Evolutionary conservation across 306 rosid species (phyloP).

Genomic region (Medicago arabica): DNA sequence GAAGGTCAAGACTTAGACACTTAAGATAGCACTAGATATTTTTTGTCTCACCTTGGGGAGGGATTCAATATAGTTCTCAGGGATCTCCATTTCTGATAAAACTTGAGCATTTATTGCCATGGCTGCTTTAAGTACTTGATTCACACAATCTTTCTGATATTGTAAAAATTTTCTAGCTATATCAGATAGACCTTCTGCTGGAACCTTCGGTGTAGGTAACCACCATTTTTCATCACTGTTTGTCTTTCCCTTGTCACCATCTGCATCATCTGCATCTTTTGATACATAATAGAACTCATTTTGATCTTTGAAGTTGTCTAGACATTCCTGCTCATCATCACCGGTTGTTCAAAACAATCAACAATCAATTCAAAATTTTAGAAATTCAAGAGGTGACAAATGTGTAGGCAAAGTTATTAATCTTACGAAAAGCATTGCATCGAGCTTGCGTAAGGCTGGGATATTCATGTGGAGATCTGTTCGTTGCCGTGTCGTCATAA

Average conservation of each 20-base stretch:
- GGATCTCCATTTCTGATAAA: conserved; percentile 91
- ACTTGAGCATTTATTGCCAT: conserved; percentile 98
- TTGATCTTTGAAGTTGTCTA: conserved; percentile 83
- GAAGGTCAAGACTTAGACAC: not conserved
- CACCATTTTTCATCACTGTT: conserved; percentile 93
- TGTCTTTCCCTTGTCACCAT: conserved; percentile 52
- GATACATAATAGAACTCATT: conserved; percentile 81
- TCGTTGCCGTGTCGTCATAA: conserved; percentile 91
- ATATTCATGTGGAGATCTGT: conserved; percentile 91
- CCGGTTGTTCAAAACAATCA: conserved; percentile 30
- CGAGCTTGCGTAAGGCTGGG: conserved; percentile 92
- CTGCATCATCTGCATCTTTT: conserved; percentile 60
- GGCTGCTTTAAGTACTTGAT: conserved; percentile 98
- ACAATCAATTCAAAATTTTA: not conserved
- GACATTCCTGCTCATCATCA: conserved; percentile 73
- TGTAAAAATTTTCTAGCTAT: conserved; percentile 78
- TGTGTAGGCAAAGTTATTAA: conserved; percentile 18
- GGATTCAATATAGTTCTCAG: conserved; percentile 86
- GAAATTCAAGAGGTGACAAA: not conserved
- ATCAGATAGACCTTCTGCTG: conserved; percentile 82
- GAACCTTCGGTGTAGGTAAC: conserved; percentile 92
- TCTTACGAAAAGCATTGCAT: conserved; percentile 86
- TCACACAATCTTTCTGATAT: conserved; percentile 91
- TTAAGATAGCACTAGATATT: not conserved
- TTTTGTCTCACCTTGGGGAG: conserved; percentile 80